Evolutionary conservation across 2,329 filamentous ascomycete species (phyloP).

Genomic region (Talaromyces islandicus): DNA sequence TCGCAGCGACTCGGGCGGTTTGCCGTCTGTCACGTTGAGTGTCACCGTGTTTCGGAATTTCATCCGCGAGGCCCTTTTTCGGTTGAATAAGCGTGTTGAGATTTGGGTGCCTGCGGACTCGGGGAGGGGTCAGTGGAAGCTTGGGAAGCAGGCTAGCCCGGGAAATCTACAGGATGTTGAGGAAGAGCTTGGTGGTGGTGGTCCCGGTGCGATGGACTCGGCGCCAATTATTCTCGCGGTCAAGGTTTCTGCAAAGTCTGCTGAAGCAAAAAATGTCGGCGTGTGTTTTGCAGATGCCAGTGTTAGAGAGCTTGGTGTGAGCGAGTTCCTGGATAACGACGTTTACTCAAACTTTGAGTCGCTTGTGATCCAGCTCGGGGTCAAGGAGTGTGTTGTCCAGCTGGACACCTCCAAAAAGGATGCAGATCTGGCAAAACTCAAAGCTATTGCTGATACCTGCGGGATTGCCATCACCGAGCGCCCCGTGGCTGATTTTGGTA

Average conservation of each 20-base stretch:
- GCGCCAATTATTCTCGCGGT: conserved; percentile 93
- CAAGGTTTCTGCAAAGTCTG: conserved; percentile 82
- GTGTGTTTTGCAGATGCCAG: conserved; percentile 98
- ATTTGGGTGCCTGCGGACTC: conserved; percentile 73
- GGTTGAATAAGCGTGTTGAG: conserved; percentile 83
- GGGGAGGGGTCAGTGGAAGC: conserved; percentile 79
- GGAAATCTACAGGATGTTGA: conserved; percentile 96
- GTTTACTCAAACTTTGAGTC: conserved; percentile 97
- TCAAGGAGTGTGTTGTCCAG: conserved; percentile 88
- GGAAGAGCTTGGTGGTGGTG: conserved; percentile 71
- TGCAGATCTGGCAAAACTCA: conserved; percentile 78
- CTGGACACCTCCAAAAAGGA: conserved; percentile 76
- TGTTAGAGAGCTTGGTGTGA: conserved; percentile 89
- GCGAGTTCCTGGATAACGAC: conserved; percentile 98
- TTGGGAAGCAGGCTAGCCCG: conserved; percentile 85
- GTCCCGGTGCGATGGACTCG: conserved; percentile 63
- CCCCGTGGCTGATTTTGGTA: conserved; percentile 69
- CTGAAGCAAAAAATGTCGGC: conserved; percentile 78
- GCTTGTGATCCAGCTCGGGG: conserved; percentile 88
- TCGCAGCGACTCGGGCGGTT: conserved; percentile 71
- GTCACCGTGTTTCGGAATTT: conserved; percentile 94
- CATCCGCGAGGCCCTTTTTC: conserved; percentile 86
- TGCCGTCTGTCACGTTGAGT: conserved; percentile 93
- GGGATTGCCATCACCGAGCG: conserved; percentile 85
- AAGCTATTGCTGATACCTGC: conserved; percentile 84